Evolutionary conservation across 495 filamentous ascomycete species (phyloP).

Genomic region (Xylaria nigripes): DNA sequence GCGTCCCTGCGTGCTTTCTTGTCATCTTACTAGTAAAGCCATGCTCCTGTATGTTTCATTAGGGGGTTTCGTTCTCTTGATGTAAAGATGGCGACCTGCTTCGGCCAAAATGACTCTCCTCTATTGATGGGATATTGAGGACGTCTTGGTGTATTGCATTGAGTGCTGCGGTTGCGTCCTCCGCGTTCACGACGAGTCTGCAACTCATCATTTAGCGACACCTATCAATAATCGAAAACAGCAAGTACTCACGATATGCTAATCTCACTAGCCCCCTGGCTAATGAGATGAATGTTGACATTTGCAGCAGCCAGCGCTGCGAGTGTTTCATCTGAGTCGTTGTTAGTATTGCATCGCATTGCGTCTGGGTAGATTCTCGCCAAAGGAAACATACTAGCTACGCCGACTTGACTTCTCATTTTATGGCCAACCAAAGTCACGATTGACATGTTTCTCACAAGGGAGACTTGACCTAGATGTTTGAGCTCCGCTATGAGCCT

Average conservation of each 20-base stretch:
- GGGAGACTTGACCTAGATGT: conserved; percentile 26
- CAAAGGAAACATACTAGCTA: conserved; percentile 24
- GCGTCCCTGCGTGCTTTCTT: background rate
- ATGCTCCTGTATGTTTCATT: conserved; percentile 3
- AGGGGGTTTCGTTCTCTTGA: background rate
- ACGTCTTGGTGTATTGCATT: conserved; percentile 35
- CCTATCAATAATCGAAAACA: background rate
- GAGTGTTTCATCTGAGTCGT: conserved; percentile 28
- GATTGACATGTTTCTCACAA: conserved; percentile 29
- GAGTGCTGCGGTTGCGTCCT: conserved; percentile 31
- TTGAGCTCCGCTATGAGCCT: conserved; percentile 24
- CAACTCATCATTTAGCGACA: background rate
- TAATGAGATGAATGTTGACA: conserved; percentile 34
- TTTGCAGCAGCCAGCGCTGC: conserved; percentile 29
- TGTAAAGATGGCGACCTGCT: conserved; percentile 15
- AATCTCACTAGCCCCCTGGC: conserved; percentile 36
- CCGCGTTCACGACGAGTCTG: conserved; percentile 31
- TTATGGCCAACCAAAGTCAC: conserved; percentile 36
- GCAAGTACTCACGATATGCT: conserved; percentile 30
- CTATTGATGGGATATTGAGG: conserved; percentile 29
- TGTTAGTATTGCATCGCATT: conserved; percentile 5
- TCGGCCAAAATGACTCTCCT: conserved; percentile 26
- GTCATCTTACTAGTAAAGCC: conserved; percentile 2
- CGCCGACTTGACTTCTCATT: conserved; percentile 35
- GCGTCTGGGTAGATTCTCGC: background rate